Conservation (phyloP, 192 early-diverging fungal species). For the Glomus cerebriforme region DNA sequence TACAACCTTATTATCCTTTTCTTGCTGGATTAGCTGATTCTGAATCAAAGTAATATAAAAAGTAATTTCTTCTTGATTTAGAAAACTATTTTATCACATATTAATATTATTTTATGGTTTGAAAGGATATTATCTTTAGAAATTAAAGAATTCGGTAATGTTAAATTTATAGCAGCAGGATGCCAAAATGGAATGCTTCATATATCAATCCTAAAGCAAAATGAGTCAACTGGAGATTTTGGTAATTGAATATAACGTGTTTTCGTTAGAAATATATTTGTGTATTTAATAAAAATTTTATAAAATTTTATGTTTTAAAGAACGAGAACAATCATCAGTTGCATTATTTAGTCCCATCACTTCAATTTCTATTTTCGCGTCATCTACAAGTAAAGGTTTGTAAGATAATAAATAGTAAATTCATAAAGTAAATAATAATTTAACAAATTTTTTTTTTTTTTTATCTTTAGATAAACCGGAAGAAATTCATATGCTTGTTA, state of each 20-base stretch:
- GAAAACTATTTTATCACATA: not conserved
- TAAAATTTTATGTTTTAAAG: conserved; percentile 1
- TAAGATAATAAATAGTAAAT: not conserved
- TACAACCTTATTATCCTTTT: conserved; percentile 9
- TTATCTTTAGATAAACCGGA: not conserved
- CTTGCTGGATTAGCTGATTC: not conserved
- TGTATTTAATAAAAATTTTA: not conserved
- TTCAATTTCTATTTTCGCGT: conserved; percentile 21
- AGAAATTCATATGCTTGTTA: conserved; percentile 53
- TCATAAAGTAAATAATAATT: not conserved
- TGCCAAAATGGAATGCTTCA: conserved; percentile 31
- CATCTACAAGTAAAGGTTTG: conserved; percentile 24
- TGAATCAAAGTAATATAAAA: conserved; percentile 7
- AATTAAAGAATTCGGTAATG: conserved; percentile 14
- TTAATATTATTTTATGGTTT: too few species aligned
- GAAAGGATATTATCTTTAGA: conserved; percentile 19
- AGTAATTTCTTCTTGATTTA: not conserved
- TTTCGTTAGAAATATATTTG: not conserved
- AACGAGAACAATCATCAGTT: not conserved
- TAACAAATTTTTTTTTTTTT: not conserved
- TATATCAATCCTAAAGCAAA: conserved; percentile 11
- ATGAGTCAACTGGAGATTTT: not conserved
- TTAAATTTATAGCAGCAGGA: conserved; percentile 28
- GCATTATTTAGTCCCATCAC: conserved; percentile 19
- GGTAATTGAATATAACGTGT: not conserved